Percentiles rank a stretch among this genome's conserved stretches.
Conservation (phyloP, 2,329 filamentous ascomycete species). For the Aspergillus brunneoviolaceus region DNA sequence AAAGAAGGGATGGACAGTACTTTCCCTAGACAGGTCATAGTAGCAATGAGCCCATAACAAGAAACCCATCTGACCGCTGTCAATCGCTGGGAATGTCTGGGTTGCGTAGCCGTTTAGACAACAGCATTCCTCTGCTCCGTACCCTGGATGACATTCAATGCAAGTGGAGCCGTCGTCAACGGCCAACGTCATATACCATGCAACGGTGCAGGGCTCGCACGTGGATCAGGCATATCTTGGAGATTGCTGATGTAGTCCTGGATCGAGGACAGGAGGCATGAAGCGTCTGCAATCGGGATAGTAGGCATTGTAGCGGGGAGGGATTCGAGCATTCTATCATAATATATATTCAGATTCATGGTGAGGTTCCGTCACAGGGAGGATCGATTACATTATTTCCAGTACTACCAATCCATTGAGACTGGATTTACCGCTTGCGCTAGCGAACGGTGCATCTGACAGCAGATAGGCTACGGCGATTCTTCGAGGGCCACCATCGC, state of each 20-base stretch:
- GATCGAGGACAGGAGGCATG: slow-evolving; percentile 21
- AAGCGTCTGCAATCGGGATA: slow-evolving; percentile 34
- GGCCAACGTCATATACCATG: slow-evolving; percentile 14
- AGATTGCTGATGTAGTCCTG: slow-evolving; percentile 38
- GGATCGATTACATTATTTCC: slow-evolving; percentile 26
- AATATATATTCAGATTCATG: neutral
- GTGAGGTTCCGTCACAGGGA: neutral
- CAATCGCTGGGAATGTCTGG: neutral
- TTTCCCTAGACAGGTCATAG: neutral
- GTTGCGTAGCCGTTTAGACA: neutral
- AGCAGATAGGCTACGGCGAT: slow-evolving; percentile 25
- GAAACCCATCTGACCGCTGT: neutral
- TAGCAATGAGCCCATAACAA: neutral
- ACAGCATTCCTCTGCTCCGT: neutral
- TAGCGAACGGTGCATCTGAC: slow-evolving; percentile 22
- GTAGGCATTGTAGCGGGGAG: slow-evolving; percentile 24
- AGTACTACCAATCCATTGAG: slow-evolving; percentile 23
- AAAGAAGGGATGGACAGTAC: neutral
- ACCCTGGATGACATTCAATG: neutral
- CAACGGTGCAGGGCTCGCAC: neutral
- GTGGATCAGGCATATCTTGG: slow-evolving; percentile 21
- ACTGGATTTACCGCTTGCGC: slow-evolving; percentile 19
- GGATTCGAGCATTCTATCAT: slow-evolving; percentile 22
- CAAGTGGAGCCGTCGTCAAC: neutral
- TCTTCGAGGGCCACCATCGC: neutral